These are phyloP conservation scores for Silene coronaria DNA, from an alignment of 179 eudicot genomes.

Conservation along the genomic window DNA sequence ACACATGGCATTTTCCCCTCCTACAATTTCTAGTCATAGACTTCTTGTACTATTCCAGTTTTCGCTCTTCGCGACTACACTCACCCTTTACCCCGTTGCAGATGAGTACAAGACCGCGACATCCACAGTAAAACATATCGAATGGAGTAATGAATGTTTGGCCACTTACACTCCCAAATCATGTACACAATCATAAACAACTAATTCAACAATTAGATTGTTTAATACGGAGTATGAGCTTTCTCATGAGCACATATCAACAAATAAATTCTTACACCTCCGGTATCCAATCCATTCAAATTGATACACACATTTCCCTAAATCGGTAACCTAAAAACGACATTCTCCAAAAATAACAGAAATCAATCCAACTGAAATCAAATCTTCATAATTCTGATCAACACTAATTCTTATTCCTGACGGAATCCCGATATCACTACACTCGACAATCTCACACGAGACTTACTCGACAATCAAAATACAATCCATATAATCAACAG, in stretches of 20 bases:
- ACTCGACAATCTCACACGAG: not conserved
- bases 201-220: not conserved
- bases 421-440: too few relatives aligned
- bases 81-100: not conserved
- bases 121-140: not conserved
- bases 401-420: too few relatives aligned
- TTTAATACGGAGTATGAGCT: not conserved
- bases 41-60: not conserved
- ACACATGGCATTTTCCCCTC: too few relatives aligned
- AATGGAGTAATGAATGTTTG: too few relatives aligned
- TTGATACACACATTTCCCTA: too few relatives aligned
- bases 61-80: not conserved
- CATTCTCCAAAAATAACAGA: not conserved
- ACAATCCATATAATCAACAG: not conserved
- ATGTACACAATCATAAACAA: not conserved
- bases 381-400: not conserved
- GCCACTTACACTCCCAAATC: too few relatives aligned
- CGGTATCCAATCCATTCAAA: too few relatives aligned
- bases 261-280: too few relatives aligned
- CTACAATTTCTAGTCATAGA: not conserved
- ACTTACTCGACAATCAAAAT: not conserved
- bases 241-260: too few relatives aligned
- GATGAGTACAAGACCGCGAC: not conserved
- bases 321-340: too few relatives aligned
- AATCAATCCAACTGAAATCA: not conserved